A percentile compares a stretch with the other conserved stretches of the same genome.
These are phyloP conservation scores for Alternaria triticina DNA, from an alignment of 2,329 filamentous ascomycete genomes.

Conservation along the genomic window DNA sequence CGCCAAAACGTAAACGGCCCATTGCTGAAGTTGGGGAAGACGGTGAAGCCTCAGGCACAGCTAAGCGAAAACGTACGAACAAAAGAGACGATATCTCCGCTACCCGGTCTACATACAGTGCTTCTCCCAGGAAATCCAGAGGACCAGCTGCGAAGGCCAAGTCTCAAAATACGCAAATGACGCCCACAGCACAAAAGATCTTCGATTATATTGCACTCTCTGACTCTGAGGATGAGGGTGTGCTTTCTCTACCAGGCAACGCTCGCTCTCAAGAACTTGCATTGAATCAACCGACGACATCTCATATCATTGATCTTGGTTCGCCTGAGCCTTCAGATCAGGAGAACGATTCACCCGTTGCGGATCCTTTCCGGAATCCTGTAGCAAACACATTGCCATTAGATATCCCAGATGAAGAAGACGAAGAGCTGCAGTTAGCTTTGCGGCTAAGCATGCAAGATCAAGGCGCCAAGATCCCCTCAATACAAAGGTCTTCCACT, in stretches of 20 bases:
- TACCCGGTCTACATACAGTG: background rate
- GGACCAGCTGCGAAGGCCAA: background rate
- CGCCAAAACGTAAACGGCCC: slow-evolving; percentile 19
- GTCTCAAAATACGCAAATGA: background rate
- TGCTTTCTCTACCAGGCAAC: background rate
- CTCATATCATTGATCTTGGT: background rate
- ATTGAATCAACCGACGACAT: background rate
- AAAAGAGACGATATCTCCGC: background rate
- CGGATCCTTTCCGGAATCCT: background rate
- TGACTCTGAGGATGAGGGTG: slow-evolving; percentile 14
- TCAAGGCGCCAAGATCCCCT: background rate
- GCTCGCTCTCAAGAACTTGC: background rate
- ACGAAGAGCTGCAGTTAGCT: slow-evolving; percentile 13
- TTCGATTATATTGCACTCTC: slow-evolving; percentile 13
- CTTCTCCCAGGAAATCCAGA: background rate
- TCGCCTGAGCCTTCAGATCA: background rate
- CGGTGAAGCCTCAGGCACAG: background rate
- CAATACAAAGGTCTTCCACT: background rate
- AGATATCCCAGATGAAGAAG: slow-evolving; percentile 1
- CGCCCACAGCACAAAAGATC: background rate
- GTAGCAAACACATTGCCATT: background rate
- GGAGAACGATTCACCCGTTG: background rate
- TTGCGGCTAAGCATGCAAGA: slow-evolving; percentile 19
- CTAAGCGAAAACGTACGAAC: slow-evolving; percentile 6
- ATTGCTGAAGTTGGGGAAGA: background rate